A percentile compares a stretch with the other conserved stretches of the same genome.
Conservation (phyloP, 1,284 basidiomycete genomes). For the Mycosarcoma maydis region DNA sequence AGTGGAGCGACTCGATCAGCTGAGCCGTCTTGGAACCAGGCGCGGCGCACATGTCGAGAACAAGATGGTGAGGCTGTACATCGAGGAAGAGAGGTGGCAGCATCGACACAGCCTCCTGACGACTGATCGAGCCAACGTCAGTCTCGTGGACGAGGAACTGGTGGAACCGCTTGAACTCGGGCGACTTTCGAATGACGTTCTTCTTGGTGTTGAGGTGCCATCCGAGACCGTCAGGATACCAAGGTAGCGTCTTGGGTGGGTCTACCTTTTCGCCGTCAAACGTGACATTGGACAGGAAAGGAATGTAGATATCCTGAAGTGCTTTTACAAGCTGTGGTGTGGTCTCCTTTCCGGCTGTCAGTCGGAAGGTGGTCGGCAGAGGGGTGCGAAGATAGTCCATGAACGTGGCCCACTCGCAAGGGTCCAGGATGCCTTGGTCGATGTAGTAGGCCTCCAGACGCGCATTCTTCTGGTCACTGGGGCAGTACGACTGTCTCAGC, state of each 20-base stretch:
- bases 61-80: conserved; percentile 72
- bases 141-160: conserved; percentile 97
- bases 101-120: conserved; percentile 99
- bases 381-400: conserved; percentile 77
- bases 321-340: conserved; percentile 59
- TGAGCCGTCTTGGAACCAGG: conserved; percentile 98
- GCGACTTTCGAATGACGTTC: conserved; percentile 84
- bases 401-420: conserved; percentile 80
- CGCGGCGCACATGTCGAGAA: conserved; percentile 97
- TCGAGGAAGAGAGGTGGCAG: conserved; percentile 93
- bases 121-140: conserved; percentile 93
- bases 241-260: conserved; percentile 85
- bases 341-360: conserved; percentile 71
- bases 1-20: conserved; percentile 85
- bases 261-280: conserved; percentile 77
- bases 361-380: conserved; percentile 92
- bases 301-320: conserved; percentile 74
- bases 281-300: conserved; percentile 77
- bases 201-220: conserved; percentile 97
- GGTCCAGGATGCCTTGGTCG: conserved; percentile 60
- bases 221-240: conserved; percentile 92
- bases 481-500: conserved; percentile 16
- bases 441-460: conserved; percentile 63
- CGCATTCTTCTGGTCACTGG: conserved; percentile 41
- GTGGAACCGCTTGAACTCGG: conserved; percentile 96